Base-by-base conservation (phyloP, 202 grass and related monocot genomes). In the Bolboschoenoplectus hybrid region DNA sequence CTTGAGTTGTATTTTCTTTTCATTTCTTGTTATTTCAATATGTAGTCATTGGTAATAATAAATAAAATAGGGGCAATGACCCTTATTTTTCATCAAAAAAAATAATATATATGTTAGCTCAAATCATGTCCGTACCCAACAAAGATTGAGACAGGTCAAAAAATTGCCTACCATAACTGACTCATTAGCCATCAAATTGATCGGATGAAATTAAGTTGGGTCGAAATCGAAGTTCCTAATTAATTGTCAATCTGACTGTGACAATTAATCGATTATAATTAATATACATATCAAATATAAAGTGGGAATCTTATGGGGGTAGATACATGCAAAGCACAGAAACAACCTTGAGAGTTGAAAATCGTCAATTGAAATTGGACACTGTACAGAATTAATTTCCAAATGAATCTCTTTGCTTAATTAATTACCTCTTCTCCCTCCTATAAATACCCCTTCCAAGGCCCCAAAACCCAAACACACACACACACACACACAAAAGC, bases 361-460 rank as follows among this genome's bases (percentile, higher is more conserved):
- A 34, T 74, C 19, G 1, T 52, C 71, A 74, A 26, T 26, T 11
- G 17, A 20, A n/a, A 46, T 9, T 69, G 66, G 3, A 19, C 0
- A 71, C 0, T 9, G 7, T 7, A 45, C 5, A 70, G 67, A 71
- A 71, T 26, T 64, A 64, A 64, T 64, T 68, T 41, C 1, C 9
- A 7, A 68, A 68, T 67, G 4, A 69, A 45, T 45, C 0, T 45
- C 13, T 19, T 26, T 26, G 36, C 16, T 39, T 9, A 9, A 44
- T 26, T 10, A 67, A 10, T 67, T 16, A 5, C 50, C 9, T 77
- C 11, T 8, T 26, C 4, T 56, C 74, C 34, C 81, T 36, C 63
- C 45, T 83, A 63, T 83, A 83, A 51, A 83, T 65, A 40, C 51
- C 75, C 6, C 6, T 19, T 51, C 56, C 43, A 62, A 19, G 20